These are phyloP conservation scores for Dioscorea zingiberensis DNA, from an alignment of 106 monocot species.

Conservation along the genomic window DNA sequence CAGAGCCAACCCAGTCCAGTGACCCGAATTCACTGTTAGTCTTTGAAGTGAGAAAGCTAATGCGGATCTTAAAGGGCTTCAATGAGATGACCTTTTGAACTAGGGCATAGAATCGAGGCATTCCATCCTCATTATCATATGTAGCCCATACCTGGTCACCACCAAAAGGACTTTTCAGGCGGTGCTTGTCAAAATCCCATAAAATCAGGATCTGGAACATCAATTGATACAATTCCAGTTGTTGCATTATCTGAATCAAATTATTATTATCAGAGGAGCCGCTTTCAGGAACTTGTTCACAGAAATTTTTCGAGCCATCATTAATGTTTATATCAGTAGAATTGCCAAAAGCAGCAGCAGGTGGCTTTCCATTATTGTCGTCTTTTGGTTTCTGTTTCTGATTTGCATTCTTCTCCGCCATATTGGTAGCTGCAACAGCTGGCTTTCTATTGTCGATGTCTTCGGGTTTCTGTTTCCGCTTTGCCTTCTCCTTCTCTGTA, in stretches of 20 bases:
- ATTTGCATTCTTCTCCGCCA: too few species aligned
- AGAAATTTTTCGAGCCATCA: constrained; percentile 1
- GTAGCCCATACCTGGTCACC: constrained; percentile 61
- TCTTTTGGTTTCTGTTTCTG: too few species aligned
- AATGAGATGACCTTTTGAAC: constrained; percentile 62
- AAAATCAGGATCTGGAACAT: constrained; percentile 71
- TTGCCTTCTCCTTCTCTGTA: constrained; percentile 11
- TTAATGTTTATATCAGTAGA: too few species aligned
- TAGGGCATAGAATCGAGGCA: constrained; percentile 59
- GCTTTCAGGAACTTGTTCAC: constrained; percentile 3
- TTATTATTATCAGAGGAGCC: neutral
- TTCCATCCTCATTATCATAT: constrained; percentile 70
- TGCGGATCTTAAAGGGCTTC: constrained; percentile 50
- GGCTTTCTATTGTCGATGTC: too few species aligned
- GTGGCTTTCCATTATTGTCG: constrained; percentile 10
- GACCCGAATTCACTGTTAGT: constrained; percentile 43
- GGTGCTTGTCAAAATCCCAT: constrained; percentile 67
- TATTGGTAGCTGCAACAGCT: too few species aligned
- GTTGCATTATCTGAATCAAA: constrained; percentile 18
- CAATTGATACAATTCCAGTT: constrained; percentile 22
- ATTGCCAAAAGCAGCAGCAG: constrained; percentile 5
- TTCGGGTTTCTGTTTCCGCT: constrained; percentile 13
- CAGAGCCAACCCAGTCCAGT: constrained; percentile 52
- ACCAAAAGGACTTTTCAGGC: constrained; percentile 38
- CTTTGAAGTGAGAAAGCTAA: constrained; percentile 49